Base-by-base conservation (phyloP, 805 yeast genomes). In the Lipomyces orientalis region DNA sequence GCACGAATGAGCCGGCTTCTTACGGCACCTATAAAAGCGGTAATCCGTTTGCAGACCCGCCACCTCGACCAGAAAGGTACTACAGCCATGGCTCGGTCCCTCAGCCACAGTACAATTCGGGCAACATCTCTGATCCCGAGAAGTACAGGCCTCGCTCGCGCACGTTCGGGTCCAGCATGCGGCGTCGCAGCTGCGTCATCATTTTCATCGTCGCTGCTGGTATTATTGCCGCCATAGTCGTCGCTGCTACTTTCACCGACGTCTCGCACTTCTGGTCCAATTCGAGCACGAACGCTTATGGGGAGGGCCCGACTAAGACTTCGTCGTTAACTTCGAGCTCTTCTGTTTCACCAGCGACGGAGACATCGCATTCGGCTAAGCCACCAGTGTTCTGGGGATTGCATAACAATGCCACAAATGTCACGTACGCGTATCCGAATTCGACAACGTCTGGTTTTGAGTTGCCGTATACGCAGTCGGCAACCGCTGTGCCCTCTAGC, bases 41-140 rank as follows among this genome's bases (percentile, higher is more conserved):
- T n/a, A n/a, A 43, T 43, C 49, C 49, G 25, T 43, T 43, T n/a
- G 49, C 49, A 43, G 49, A 43, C 49, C 49, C 49, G n/a, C 22
- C 49, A 43, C n/a, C 49, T n/a, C 49, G 10, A 8, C 22, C 49
- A n/a, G 49, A 6, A 9, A n/a, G 22, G 7, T 43, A n/a, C 49
- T 43, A 43, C 22, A 16, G 49, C 49, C 22, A 43, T n/a, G 49
- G 49, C 49, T n/a, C 49, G 49, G 22, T 19, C 4, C 43, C 43
- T 14, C 5, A 1, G 43, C 43, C 4, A 16, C 43, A 14, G 14
- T 37, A 37, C 14, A 37, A 37, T 16, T 37, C 43, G 16, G 14
- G 43, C 4, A 12, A 16, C 16, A 16, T 14, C 49, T n/a, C n/a
- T 43, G 22, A 43, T 43, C 25, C 49, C 49, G 49, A 43, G 49